These are phyloP conservation scores for Anthracocystis panici-leucophaei DNA, from an alignment of 1,284 basidiomycete species.

Conservation along the genomic window DNA sequence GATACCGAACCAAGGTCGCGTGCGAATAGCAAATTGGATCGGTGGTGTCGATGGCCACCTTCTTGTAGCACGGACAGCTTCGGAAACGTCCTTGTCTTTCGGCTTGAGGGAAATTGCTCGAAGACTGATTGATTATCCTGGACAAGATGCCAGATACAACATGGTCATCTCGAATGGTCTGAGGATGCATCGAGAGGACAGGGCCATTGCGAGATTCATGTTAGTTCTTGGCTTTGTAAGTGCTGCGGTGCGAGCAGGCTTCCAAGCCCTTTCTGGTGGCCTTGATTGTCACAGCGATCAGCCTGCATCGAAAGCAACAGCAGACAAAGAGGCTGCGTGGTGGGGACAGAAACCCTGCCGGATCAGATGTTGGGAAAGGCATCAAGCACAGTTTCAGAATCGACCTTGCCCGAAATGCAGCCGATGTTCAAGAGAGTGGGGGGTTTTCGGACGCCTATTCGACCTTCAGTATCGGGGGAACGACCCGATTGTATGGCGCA, in stretches of 20 bases:
- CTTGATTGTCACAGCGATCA: neutral
- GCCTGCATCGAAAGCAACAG: neutral
- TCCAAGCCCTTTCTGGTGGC: no score
- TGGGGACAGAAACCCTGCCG: neutral
- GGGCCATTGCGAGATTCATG: no score
- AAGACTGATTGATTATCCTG: neutral
- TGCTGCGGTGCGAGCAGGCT: no score
- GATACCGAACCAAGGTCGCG: slow-evolving; percentile 1
- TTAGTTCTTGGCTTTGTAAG: no score
- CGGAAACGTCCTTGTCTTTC: neutral
- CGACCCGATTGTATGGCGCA: neutral
- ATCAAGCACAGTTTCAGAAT: no score
- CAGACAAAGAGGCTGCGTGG: slow-evolving; percentile 3
- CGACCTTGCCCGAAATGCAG: neutral
- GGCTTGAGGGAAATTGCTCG: neutral
- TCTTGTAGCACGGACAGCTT: neutral
- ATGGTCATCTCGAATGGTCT: no score
- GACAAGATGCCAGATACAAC: no score
- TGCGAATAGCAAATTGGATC: neutral
- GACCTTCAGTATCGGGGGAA: neutral
- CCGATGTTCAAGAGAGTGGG: neutral
- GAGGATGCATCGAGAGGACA: no score
- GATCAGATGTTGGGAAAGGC: slow-evolving; percentile 8
- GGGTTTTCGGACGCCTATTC: neutral
- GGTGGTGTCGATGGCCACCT: neutral